Percentiles rank a stretch among this genome's conserved stretches.
Conservation (phyloP, 1,284 basidiomycete genomes). For the Trametes pubescens region DNA sequence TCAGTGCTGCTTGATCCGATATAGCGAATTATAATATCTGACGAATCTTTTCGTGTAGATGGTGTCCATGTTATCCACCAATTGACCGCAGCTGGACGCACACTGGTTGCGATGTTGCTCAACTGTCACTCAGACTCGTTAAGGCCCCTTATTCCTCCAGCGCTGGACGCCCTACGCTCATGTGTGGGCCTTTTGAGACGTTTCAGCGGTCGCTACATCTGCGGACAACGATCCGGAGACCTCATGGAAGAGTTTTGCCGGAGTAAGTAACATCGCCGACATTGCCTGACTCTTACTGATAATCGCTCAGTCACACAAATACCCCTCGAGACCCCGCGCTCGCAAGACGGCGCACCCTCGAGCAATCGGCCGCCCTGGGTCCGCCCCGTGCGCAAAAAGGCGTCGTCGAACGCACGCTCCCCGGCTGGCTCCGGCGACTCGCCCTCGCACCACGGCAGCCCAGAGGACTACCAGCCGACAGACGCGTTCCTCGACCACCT, state of each 20-base stretch:
- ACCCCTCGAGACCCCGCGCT: constrained; percentile 72
- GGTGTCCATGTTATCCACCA: constrained; percentile 95
- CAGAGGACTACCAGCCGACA: constrained; percentile 67
- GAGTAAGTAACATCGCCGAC: constrained; percentile 57
- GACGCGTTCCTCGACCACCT: constrained; percentile 63
- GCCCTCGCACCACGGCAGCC: constrained; percentile 65
- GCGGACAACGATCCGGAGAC: constrained; percentile 87
- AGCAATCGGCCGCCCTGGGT: constrained; percentile 82
- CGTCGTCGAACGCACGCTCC: constrained; percentile 52
- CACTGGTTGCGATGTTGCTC: constrained; percentile 83
- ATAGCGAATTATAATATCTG: too few species aligned
- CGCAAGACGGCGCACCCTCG: constrained; percentile 57
- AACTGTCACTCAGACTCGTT: constrained; percentile 77
- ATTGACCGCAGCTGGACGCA: constrained; percentile 90
- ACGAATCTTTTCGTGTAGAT: constrained; percentile 54
- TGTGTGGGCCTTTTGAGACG: constrained; percentile 83
- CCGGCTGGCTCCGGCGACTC: constrained; percentile 54
- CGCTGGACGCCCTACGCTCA: constrained; percentile 83
- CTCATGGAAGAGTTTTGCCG: constrained; percentile 93
- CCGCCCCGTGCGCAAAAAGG: constrained; percentile 84
- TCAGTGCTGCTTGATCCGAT: constrained; percentile 1
- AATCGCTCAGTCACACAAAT: constrained; percentile 78
- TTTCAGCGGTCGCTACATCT: constrained; percentile 85
- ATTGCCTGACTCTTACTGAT: not conserved
- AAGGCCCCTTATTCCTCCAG: constrained; percentile 78